Evolutionary conservation across 1,284 basidiomycete genomes (phyloP).

Genomic region (Fomitiporia mediterranea): DNA sequence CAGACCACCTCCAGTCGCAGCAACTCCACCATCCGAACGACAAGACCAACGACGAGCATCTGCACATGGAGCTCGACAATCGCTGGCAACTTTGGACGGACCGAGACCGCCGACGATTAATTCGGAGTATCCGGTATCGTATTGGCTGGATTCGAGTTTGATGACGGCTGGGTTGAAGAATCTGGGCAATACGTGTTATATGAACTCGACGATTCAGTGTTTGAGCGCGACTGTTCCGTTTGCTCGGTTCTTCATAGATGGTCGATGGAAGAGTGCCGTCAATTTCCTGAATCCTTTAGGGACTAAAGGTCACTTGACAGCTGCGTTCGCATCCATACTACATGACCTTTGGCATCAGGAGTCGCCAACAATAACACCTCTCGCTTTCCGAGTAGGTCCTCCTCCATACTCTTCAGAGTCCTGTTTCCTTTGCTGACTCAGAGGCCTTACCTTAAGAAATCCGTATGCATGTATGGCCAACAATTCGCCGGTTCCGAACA

Average conservation of each 20-base stretch:
- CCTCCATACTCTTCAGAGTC: background rate
- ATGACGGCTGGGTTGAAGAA: conserved; percentile 91
- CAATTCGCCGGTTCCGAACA: conserved; percentile 92
- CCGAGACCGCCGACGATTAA: conserved; percentile 56
- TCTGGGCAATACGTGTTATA: conserved; percentile 97
- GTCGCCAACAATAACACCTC: conserved; percentile 79
- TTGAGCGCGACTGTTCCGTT: conserved; percentile 90
- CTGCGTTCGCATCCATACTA: conserved; percentile 80
- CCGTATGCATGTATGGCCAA: conserved; percentile 80
- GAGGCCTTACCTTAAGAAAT: conserved; percentile 48
- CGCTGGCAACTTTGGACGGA: conserved; percentile 26
- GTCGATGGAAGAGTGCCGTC: conserved; percentile 82
- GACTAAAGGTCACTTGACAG: conserved; percentile 81
- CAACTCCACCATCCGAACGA: conserved; percentile 59
- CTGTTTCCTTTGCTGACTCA: background rate
- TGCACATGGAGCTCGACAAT: conserved; percentile 28
- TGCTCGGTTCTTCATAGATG: conserved; percentile 89
- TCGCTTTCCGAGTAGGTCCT: conserved; percentile 75
- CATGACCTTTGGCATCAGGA: conserved; percentile 88
- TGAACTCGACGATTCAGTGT: conserved; percentile 98
- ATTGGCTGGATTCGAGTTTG: conserved; percentile 77
- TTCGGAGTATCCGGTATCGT: conserved; percentile 70
- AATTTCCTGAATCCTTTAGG: conserved; percentile 88
- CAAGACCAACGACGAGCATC: conserved; percentile 55
- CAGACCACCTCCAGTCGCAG: conserved; percentile 73